Percentiles rank a stretch among this genome's conserved stretches.
phyloP scores from a whole-genome alignment of 164 flowering plant species.

The Houttuynia cordata region DNA sequence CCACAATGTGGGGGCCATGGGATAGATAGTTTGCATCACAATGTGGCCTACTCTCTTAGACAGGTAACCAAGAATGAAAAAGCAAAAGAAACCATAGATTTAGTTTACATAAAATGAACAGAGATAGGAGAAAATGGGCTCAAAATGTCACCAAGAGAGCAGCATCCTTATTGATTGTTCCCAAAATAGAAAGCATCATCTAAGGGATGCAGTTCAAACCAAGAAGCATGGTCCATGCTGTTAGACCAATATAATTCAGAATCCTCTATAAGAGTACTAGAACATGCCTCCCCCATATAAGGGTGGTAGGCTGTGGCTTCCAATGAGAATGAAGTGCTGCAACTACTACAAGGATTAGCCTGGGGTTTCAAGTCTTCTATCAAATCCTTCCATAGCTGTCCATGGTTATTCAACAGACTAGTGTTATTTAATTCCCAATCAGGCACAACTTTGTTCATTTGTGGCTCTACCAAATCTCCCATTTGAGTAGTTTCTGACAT shows the following conservation, averaged over 20 bases:
- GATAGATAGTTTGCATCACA: too few relatives aligned
- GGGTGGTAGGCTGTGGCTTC: constrained; percentile 21
- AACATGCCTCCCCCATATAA: constrained; percentile 18
- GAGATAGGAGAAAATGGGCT: background rate
- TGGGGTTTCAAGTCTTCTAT: constrained; percentile 21
- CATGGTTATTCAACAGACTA: constrained; percentile 13
- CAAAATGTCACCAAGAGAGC: background rate
- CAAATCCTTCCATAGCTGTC: constrained; percentile 18
- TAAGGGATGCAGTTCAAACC: constrained; percentile 31
- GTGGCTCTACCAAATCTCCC: background rate
- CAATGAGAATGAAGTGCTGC: constrained; percentile 25
- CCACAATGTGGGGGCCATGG: too few relatives aligned
- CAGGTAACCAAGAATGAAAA: background rate
- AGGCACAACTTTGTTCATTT: constrained; percentile 10
- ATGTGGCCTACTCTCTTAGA: too few relatives aligned
- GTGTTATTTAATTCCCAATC: constrained; percentile 10
- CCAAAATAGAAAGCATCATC: constrained; percentile 26
- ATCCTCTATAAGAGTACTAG: constrained; percentile 16
- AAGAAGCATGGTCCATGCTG: constrained; percentile 33
- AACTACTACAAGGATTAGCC: constrained; percentile 4
- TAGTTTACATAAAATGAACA: background rate
- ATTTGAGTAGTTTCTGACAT: background rate
- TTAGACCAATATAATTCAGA: constrained; percentile 31
- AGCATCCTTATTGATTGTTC: constrained; percentile 7
- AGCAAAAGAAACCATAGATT: background rate